Evolutionary conservation across 768 basidiomycete species (phyloP), one percentile per base, ranked within the genome.

Genomic region (Termitomyces sp.): DNA sequence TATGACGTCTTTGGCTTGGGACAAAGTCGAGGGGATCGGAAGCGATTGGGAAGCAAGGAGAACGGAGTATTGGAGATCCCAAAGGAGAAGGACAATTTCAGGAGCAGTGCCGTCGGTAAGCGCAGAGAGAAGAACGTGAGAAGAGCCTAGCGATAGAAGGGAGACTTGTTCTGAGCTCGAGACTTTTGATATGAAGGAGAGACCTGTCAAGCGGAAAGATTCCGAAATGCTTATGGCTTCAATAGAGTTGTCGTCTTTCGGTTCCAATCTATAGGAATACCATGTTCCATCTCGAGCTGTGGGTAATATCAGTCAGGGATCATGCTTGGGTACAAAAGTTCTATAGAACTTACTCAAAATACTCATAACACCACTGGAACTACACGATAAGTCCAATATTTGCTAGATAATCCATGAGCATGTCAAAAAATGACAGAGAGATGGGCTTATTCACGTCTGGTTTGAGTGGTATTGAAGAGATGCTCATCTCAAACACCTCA

Each of bases 1-100:
- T 18, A 65, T 60, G 20, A 68, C 51, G 26, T 65, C 63, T 29
- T 71, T 64, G 2, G 68, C 66, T 50, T 67, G 56, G 0, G 72
- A 62, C 16, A 82, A 57, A 22, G 75, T 65, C 1, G 79, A 70
- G 0, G 87, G 84, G 15, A 83, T 66, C 1, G 84, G 68, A 42
- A 87, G 70, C 8, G 70, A 66, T 39, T 84, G 77, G 5, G 78
- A 75, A 2, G 84, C 73, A n/a, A 89, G 74, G 24, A 88, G 70
- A 34, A 87, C 81, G 18, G 82, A 81, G 61, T 85, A 89, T 58
- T 83, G 83, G 22, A 88, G 71, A 60, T 89, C 87, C 86, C 87
- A 88, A 29, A 88, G 67, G 18, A 85, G 80, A 29, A 88, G 68
- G 16, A 73, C 71, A 52, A 88, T 73, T 57, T 82, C 81, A 34